Evolutionary conservation across 2,329 filamentous ascomycete genomes (phyloP).

Genomic region (Botrytis aclada): DNA sequence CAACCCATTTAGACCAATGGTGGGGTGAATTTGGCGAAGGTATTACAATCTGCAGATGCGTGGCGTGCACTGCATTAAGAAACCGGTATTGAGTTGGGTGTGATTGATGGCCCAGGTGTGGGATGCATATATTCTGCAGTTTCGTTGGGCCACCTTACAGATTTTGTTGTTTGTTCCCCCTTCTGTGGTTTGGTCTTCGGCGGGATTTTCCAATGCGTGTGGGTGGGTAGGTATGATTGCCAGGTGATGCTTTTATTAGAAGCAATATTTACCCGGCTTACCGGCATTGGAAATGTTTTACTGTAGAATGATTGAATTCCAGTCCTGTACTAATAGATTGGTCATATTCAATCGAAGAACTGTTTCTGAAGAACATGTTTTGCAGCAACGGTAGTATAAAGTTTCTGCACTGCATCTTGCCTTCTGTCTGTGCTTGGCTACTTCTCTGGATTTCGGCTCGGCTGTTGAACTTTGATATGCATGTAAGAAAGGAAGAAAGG

Average conservation of each 20-base stretch:
- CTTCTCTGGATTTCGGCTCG: not conserved
- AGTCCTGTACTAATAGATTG: not conserved
- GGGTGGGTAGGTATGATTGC: not conserved
- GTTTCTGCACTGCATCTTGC: not conserved
- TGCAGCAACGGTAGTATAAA: not conserved
- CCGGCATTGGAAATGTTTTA: not conserved
- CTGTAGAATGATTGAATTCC: not conserved
- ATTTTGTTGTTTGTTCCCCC: constrained; percentile 3
- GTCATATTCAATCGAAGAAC: not conserved
- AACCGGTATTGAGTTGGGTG: not conserved
- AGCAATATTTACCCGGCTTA: not conserved
- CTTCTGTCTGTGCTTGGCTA: not conserved
- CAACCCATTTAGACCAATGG: not conserved
- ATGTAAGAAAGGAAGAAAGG: not conserved
- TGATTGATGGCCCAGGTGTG: not conserved
- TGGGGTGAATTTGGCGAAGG: not conserved
- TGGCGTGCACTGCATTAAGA: constrained; percentile 4
- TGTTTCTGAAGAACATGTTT: not conserved
- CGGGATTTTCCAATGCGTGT: not conserved
- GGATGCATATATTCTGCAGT: not conserved
- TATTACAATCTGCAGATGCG: not conserved
- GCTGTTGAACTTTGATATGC: not conserved
- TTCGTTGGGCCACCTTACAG: not conserved
- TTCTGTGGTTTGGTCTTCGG: not conserved
- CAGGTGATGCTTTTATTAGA: constrained; percentile 2